phyloP scores from a whole-genome alignment of 139 green algal species.

The Haematococcus lacustris region DNA sequence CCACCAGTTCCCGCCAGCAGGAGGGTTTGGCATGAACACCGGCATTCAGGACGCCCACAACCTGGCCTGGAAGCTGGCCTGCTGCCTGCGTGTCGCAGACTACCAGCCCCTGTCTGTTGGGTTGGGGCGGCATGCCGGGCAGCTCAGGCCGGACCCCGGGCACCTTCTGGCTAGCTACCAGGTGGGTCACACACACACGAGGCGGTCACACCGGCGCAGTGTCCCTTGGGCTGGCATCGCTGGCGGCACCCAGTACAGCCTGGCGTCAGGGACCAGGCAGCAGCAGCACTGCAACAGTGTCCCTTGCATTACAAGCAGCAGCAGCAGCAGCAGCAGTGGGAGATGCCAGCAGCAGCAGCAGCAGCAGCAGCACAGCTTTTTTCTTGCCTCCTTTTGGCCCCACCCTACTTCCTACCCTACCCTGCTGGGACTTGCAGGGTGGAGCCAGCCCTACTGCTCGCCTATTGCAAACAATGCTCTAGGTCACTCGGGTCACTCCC shows the following conservation, averaged over 20 bases:
- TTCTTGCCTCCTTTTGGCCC: no score
- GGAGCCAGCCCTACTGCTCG: not conserved
- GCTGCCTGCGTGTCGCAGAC: not conserved
- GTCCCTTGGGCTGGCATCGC: not conserved
- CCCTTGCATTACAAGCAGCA: no score
- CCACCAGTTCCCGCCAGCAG: slow-evolving; percentile 84
- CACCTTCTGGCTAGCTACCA: slow-evolving; percentile 69
- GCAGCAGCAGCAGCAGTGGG: no score
- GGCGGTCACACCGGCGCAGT: not conserved
- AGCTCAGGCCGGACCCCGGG: not conserved
- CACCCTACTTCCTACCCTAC: no score
- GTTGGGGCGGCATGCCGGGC: no score
- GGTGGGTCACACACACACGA: slow-evolving; percentile 44
- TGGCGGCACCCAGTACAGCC: not conserved
- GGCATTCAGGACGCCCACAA: slow-evolving; percentile 91
- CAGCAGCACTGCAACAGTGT: not conserved
- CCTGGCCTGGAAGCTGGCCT: slow-evolving; percentile 90
- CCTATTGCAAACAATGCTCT: not conserved
- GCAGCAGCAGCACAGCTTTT: not conserved
- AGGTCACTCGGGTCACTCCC: not conserved
- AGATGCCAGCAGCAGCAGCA: no score
- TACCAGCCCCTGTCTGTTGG: not conserved
- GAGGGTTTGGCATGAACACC: slow-evolving; percentile 97
- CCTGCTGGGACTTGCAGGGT: no score
- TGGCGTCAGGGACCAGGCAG: not conserved